Conservation (phyloP, 2,329 filamentous ascomycete genomes). For the Paracamarosporium sp. region DNA sequence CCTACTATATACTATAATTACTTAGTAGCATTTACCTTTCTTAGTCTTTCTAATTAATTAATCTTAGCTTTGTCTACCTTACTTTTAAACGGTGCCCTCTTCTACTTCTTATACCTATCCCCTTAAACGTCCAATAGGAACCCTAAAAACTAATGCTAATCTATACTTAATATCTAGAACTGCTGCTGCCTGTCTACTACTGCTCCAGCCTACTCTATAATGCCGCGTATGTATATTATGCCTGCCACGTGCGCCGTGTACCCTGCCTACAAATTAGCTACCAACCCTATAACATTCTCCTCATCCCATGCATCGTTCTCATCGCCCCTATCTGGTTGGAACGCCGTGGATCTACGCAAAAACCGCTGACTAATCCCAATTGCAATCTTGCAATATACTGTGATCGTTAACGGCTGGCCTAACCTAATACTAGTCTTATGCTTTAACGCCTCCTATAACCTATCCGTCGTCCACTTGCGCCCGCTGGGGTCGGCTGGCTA, state of each 20-base stretch:
- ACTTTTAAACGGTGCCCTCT: background rate
- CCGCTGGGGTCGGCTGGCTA: background rate
- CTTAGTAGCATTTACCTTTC: background rate
- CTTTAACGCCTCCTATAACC: background rate
- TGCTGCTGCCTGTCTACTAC: slow-evolving; percentile 14
- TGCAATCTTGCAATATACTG: slow-evolving; percentile 19
- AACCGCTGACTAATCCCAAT: slow-evolving; percentile 12
- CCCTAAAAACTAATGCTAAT: slow-evolving; percentile 21
- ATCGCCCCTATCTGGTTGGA: slow-evolving; percentile 18
- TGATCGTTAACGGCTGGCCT: slow-evolving; percentile 14
- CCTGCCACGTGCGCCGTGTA: no score
- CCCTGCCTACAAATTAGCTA: no score
- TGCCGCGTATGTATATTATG: no score
- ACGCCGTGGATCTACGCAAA: slow-evolving; percentile 18
- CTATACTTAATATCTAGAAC: slow-evolving; percentile 8
- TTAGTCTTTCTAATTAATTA: background rate
- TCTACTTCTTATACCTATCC: slow-evolving; percentile 13
- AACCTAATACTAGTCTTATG: slow-evolving; percentile 5
- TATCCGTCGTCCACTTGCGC: background rate
- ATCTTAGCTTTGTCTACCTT: no score
- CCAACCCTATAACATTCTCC: slow-evolving; percentile 5
- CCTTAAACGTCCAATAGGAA: slow-evolving; percentile 7
- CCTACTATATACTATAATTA: slow-evolving; percentile 19
- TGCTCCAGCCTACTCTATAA: no score
- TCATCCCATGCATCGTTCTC: slow-evolving; percentile 15